phyloP scores from a whole-genome alignment of 2,329 filamentous ascomycete genomes.

The Claviceps digitariae region DNA sequence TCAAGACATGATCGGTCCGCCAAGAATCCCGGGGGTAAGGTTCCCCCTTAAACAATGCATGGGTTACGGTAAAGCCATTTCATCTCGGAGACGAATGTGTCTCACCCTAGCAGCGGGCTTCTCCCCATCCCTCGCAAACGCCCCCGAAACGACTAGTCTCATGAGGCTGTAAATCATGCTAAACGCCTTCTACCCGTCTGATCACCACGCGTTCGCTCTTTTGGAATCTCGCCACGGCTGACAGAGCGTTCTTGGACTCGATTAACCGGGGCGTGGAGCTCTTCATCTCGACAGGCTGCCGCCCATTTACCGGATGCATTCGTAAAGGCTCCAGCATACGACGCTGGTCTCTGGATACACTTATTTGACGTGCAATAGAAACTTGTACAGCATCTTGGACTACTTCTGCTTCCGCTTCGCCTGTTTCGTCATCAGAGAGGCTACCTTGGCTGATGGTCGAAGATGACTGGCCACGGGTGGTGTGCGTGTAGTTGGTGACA shows the following conservation, averaged over 20 bases:
- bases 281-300: conserved; percentile 22
- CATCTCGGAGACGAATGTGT: no score
- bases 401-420: conserved; percentile 15
- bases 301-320: conserved; percentile 8
- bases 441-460: not conserved
- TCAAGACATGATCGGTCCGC: no score
- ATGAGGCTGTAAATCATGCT: not conserved
- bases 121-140: no score
- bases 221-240: conserved; percentile 26
- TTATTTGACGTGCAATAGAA: conserved; percentile 56
- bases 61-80: no score
- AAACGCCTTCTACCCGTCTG: conserved; percentile 25
- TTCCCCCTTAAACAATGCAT: no score
- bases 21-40: no score
- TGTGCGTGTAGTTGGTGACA: not conserved
- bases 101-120: no score
- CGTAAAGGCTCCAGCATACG: conserved; percentile 44
- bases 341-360: conserved; percentile 47
- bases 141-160: not conserved
- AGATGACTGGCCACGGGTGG: not conserved
- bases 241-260: conserved; percentile 17
- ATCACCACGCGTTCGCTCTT: conserved; percentile 41
- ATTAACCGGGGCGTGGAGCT: conserved; percentile 34
- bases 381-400: conserved; percentile 46
- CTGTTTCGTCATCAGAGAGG: conserved; percentile 1